A percentile compares a stretch with the other conserved stretches of the same genome.
Conservation (phyloP, 306 rosid genomes). For the Hippophae rhamnoides region DNA sequence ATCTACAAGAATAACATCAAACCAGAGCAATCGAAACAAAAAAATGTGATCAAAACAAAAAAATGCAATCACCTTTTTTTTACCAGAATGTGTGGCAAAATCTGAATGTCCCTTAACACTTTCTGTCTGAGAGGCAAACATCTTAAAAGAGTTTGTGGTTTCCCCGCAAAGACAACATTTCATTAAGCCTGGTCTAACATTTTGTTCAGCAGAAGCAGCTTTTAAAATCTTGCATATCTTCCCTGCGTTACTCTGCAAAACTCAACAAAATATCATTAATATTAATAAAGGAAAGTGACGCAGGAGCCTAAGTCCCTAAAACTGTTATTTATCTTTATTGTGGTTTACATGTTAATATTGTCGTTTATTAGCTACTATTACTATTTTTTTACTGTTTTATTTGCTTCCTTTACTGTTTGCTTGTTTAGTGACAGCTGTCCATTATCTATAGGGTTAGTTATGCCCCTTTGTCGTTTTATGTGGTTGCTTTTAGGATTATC, state of each 20-base stretch:
- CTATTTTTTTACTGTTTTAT: too few species aligned
- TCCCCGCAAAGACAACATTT: constrained; percentile 54
- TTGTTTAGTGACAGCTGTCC: too few species aligned
- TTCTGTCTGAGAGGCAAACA: constrained; percentile 41
- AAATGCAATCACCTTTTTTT: constrained; percentile 43
- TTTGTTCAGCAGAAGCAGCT: constrained; percentile 35
- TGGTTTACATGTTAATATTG: too few species aligned
- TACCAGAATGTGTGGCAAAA: constrained; percentile 21
- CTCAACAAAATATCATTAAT: constrained; percentile 1
- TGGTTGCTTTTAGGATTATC: too few species aligned
- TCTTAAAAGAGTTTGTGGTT: constrained; percentile 51
- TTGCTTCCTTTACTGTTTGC: too few species aligned
- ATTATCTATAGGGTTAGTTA: too few species aligned
- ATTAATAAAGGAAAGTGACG: neutral
- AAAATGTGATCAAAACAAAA: constrained; percentile 16
- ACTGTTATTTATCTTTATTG: too few species aligned
- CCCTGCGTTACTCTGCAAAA: constrained; percentile 66
- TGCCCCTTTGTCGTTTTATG: too few species aligned
- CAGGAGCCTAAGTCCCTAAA: too few species aligned
- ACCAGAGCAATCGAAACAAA: constrained; percentile 2
- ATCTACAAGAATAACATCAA: neutral
- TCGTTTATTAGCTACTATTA: too few species aligned
- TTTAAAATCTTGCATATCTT: constrained; percentile 48
- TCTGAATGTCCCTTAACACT: constrained; percentile 32
- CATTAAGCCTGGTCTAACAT: constrained; percentile 28